Percentiles rank a stretch among this genome's conserved stretches.
phyloP scores from a whole-genome alignment of 1,139 yeast species.

The Suhomyces chickasaworum region DNA sequence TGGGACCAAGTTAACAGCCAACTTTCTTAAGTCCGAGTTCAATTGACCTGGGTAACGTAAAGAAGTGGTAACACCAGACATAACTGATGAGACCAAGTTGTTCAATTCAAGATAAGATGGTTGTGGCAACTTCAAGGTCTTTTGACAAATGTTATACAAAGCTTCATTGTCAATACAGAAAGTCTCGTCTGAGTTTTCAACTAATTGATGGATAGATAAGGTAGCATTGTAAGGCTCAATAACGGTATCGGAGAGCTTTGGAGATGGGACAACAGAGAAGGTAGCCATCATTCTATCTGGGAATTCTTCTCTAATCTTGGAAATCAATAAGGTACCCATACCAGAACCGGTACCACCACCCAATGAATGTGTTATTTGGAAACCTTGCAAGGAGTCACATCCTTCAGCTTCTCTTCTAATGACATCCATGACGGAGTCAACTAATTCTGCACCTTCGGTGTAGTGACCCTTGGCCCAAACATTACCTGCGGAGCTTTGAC shows the following conservation, averaged over 20 bases:
- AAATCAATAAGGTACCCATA: conserved; percentile 55
- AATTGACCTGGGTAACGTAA: conserved; percentile 93
- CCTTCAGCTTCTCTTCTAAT: conserved; percentile 93
- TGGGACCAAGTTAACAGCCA: conserved; percentile 91
- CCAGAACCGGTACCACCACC: conserved; percentile 99
- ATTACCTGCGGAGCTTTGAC: conserved; percentile 91
- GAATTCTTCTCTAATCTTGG: conserved; percentile 33
- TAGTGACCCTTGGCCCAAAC: conserved; percentile 98
- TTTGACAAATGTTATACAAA: conserved; percentile 82
- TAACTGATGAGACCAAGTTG: conserved; percentile 80
- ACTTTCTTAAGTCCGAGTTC: conserved; percentile 86
- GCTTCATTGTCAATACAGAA: conserved; percentile 96
- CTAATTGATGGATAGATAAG: conserved; percentile 86
- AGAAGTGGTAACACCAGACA: conserved; percentile 91
- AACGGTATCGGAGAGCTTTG: conserved; percentile 88
- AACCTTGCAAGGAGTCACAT: conserved; percentile 90
- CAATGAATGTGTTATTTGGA: conserved; percentile 88
- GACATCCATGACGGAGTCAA: conserved; percentile 84
- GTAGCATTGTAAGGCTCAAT: conserved; percentile 95
- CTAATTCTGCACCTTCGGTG: conserved; percentile 94
- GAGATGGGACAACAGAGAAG: conserved; percentile 89
- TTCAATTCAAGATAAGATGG: conserved; percentile 81
- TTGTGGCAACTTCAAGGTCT: conserved; percentile 75
- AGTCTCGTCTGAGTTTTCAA: conserved; percentile 87
- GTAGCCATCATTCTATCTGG: conserved; percentile 96